Percentiles rank a stretch among this genome's conserved stretches.
Conservation (phyloP, 208 protist genomes). For the Wallacemonas sp. region DNA sequence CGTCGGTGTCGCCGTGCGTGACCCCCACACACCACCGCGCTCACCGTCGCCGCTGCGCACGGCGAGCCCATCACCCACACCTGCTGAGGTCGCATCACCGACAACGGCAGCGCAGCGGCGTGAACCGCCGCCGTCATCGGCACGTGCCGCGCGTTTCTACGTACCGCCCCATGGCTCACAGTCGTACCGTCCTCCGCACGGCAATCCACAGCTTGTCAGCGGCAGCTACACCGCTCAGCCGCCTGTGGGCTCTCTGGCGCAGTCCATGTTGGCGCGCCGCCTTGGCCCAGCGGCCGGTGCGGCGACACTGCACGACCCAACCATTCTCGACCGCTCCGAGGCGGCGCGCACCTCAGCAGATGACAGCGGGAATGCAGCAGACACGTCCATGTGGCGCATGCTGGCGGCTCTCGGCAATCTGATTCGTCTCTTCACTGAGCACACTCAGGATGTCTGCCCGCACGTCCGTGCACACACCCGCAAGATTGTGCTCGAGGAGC, state of each 20-base stretch:
- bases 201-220: neutral
- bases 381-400: neutral
- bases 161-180: neutral
- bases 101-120: neutral
- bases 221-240: slow-evolving; percentile 6
- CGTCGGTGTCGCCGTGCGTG: neutral
- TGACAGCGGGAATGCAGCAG: neutral
- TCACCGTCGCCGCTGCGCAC: neutral
- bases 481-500: slow-evolving; percentile 59
- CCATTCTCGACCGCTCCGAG: neutral
- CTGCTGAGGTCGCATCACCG: too few relatives aligned
- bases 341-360: neutral
- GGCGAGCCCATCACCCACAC: neutral
- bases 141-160: slow-evolving; percentile 1
- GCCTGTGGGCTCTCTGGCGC: slow-evolving; percentile 2
- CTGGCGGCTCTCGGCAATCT: slow-evolving; percentile 54
- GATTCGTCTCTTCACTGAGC: slow-evolving; percentile 46
- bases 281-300: neutral
- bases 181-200: neutral
- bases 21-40: neutral
- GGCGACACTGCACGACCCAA: neutral
- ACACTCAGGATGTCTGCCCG: slow-evolving; percentile 64
- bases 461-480: slow-evolving; percentile 54
- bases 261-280: neutral
- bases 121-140: neutral